Percentiles rank a stretch among this genome's conserved stretches.
Evolutionary conservation across 805 yeast genomes (phyloP).

Genomic region (Jamesozyma jinghongensis): DNA sequence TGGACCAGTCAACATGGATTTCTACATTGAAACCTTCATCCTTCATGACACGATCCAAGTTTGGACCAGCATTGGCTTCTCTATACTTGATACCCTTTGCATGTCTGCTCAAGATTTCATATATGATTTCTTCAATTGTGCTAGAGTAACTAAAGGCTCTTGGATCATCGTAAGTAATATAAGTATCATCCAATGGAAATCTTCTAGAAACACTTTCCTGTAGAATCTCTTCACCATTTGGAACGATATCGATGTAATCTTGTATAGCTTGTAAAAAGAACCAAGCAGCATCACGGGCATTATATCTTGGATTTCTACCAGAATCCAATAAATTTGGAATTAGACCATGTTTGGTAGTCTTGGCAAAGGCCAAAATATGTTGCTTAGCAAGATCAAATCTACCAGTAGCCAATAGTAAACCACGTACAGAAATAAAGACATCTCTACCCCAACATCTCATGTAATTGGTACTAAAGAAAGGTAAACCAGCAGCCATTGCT

Average conservation of each 20-base stretch:
- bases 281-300: slow-evolving; percentile 97
- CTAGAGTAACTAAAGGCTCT: slow-evolving; percentile 66
- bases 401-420: slow-evolving; percentile 68
- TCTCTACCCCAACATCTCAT: slow-evolving; percentile 99
- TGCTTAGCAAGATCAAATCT: slow-evolving; percentile 68
- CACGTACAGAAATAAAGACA: slow-evolving; percentile 80
- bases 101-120: slow-evolving; percentile 78
- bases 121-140: slow-evolving; percentile 66
- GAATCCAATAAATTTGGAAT: slow-evolving; percentile 91
- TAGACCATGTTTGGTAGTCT: slow-evolving; percentile 87
- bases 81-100: slow-evolving; percentile 81
- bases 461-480: slow-evolving; percentile 82
- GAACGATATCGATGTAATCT: slow-evolving; percentile 62
- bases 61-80: slow-evolving; percentile 91
- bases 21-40: slow-evolving; percentile 86
- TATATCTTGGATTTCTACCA: slow-evolving; percentile 87
- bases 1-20: slow-evolving; percentile 75
- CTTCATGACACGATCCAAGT: slow-evolving; percentile 82
- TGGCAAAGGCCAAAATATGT: slow-evolving; percentile 81
- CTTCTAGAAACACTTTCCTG: slow-evolving; percentile 69
- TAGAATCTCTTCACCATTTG: slow-evolving; percentile 58
- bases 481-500: slow-evolving; percentile 90
- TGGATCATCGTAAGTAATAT: slow-evolving; percentile 56
- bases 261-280: slow-evolving; percentile 84
- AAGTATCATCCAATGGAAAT: slow-evolving; percentile 82